Conservation (phyloP, 495 filamentous ascomycete genomes). For the Penicillium odoratum region DNA sequence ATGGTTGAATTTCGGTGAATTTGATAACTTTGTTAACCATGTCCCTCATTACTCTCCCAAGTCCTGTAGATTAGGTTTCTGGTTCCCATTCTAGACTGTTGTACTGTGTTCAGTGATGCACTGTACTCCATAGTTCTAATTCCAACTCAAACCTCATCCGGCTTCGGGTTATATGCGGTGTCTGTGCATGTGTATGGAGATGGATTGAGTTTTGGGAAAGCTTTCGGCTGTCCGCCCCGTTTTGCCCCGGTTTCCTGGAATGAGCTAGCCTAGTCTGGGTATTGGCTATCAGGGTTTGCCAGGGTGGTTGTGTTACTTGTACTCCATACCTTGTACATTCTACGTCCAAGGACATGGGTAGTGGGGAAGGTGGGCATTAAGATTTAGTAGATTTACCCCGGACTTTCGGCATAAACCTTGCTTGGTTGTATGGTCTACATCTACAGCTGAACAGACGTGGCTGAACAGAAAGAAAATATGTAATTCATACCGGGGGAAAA, state of each 20-base stretch:
- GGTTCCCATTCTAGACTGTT: neutral
- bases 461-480: slow-evolving; percentile 31
- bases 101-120: neutral
- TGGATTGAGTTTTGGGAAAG: neutral
- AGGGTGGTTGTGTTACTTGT: neutral
- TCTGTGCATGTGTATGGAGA: neutral
- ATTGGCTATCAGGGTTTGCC: neutral
- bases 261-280: neutral
- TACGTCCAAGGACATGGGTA: neutral
- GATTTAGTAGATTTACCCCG: neutral
- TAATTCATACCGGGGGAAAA: slow-evolving; percentile 32
- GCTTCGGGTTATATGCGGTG: neutral
- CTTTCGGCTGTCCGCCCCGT: neutral
- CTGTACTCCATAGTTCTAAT: neutral
- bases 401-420: neutral
- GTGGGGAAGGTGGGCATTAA: neutral
- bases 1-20: neutral
- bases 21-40: neutral
- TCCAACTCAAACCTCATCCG: neutral
- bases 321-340: neutral
- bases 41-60: neutral
- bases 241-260: neutral
- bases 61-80: neutral
- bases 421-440: neutral
- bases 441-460: neutral